Percentiles rank a stretch among this genome's conserved stretches.
Conservation (phyloP, 192 early-diverging fungal species). For the Rhizophagus sp. region DNA sequence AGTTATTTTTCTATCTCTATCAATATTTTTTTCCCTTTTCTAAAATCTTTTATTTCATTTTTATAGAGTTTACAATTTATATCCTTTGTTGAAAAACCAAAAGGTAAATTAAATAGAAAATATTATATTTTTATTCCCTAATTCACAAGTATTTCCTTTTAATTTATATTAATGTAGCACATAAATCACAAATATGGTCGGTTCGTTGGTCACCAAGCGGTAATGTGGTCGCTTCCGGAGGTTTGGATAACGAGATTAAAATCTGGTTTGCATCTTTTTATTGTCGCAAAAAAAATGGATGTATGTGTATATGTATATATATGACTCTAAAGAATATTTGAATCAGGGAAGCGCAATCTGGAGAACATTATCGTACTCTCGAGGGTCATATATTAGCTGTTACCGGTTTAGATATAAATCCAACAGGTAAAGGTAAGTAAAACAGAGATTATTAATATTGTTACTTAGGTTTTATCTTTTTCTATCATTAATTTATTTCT, state of each 20-base stretch:
- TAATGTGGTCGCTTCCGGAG: constrained; percentile 63
- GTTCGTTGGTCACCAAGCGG: constrained; percentile 65
- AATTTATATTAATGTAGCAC: background rate
- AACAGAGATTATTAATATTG: constrained; percentile 29
- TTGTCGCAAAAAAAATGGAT: background rate
- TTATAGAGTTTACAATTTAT: background rate
- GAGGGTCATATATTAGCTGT: constrained; percentile 77
- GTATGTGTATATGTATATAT: no score
- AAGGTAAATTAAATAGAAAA: background rate
- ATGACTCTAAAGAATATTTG: no score
- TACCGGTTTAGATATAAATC: constrained; percentile 61
- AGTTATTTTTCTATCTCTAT: no score
- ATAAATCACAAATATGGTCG: constrained; percentile 55
- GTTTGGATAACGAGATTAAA: constrained; percentile 72
- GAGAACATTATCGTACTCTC: constrained; percentile 49
- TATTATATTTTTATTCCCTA: no score
- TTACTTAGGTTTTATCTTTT: constrained; percentile 9
- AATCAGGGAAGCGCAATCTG: constrained; percentile 58
- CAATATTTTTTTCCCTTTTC: no score
- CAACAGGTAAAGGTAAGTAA: constrained; percentile 49
- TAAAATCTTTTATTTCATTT: no score
- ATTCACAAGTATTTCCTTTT: no score
- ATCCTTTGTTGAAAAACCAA: background rate
- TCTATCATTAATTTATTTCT: background rate
- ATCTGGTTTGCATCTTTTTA: constrained; percentile 55